These are phyloP conservation scores for Dictyostelium discoideum DNA, from an alignment of 78 protist genomes.

Conservation along the genomic window DNA sequence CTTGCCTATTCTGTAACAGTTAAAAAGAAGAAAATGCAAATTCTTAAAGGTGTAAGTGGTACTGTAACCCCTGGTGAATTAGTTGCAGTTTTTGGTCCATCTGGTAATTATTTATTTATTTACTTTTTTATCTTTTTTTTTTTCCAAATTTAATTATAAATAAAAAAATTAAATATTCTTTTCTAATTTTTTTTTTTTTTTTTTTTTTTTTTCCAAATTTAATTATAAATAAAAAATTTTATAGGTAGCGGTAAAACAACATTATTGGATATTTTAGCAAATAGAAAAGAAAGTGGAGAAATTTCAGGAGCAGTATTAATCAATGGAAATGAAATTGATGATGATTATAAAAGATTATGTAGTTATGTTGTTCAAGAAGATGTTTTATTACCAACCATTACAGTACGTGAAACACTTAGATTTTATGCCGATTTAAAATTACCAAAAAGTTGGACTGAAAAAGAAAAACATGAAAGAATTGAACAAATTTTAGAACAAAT, in stretches of 20 bases:
- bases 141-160: too few species aligned
- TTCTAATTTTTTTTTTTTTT: background rate
- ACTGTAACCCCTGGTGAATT: constrained; percentile 65
- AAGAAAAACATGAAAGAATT: constrained; percentile 31
- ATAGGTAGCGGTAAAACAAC: constrained; percentile 75
- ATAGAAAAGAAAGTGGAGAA: constrained; percentile 50
- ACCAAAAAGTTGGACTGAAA: background rate
- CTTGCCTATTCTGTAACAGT: constrained; percentile 20
- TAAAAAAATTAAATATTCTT: too few species aligned
- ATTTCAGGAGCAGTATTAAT: constrained; percentile 43
- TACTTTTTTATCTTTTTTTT: background rate
- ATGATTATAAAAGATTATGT: constrained; percentile 55
- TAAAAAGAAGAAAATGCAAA: constrained; percentile 49
- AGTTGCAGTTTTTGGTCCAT: constrained; percentile 78
- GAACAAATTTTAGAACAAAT: constrained; percentile 38
- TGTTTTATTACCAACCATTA: constrained; percentile 37
- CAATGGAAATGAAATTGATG: constrained; percentile 56
- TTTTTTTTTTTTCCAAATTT: background rate
- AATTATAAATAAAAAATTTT: background rate
- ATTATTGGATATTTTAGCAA: constrained; percentile 70
- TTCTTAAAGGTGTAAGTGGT: constrained; percentile 50
- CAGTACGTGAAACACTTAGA: constrained; percentile 47
- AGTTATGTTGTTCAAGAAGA: constrained; percentile 67
- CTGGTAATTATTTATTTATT: constrained; percentile 35
- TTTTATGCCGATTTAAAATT: constrained; percentile 69